Evolutionary conservation across 2,329 filamentous ascomycete genomes (phyloP).

Genomic region (Mariannaea sp.): DNA sequence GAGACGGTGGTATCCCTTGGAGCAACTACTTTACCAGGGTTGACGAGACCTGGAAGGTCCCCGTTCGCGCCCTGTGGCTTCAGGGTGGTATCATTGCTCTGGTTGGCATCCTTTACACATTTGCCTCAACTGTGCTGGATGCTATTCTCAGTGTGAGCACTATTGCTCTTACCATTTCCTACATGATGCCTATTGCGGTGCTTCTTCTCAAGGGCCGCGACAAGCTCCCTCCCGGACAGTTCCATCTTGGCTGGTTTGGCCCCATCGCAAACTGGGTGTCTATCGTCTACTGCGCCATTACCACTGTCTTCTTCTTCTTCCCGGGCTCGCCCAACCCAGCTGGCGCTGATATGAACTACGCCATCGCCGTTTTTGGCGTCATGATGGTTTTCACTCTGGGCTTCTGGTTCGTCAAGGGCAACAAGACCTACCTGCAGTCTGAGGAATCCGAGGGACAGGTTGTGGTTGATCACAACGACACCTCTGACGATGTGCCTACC

Average conservation of each 20-base stretch:
- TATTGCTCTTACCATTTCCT: slow-evolving; percentile 59
- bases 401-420: slow-evolving; percentile 57
- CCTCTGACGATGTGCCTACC: slow-evolving; percentile 19
- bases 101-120: slow-evolving; percentile 60
- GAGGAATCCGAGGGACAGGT: slow-evolving; percentile 37
- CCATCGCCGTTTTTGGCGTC: slow-evolving; percentile 60
- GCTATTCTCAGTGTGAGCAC: slow-evolving; percentile 61
- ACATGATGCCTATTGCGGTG: slow-evolving; percentile 53
- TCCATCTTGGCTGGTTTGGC: slow-evolving; percentile 52
- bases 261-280: slow-evolving; percentile 53
- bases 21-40: slow-evolving; percentile 50
- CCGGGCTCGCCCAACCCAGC: slow-evolving; percentile 51
- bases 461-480: slow-evolving; percentile 29
- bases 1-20: slow-evolving; percentile 54
- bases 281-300: slow-evolving; percentile 56
- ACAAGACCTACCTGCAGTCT: slow-evolving; percentile 42
- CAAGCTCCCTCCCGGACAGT: slow-evolving; percentile 52
- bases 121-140: slow-evolving; percentile 56
- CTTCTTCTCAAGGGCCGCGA: slow-evolving; percentile 57
- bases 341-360: slow-evolving; percentile 60
- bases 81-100: slow-evolving; percentile 49
- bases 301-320: slow-evolving; percentile 62
- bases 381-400: slow-evolving; percentile 55
- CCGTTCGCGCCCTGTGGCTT: slow-evolving; percentile 55
- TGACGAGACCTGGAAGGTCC: slow-evolving; percentile 56